Percentiles rank a stretch among this genome's conserved stretches.
These are phyloP conservation scores for Tuber aestivum DNA, from an alignment of 495 filamentous ascomycete genomes.

Conservation along the genomic window DNA sequence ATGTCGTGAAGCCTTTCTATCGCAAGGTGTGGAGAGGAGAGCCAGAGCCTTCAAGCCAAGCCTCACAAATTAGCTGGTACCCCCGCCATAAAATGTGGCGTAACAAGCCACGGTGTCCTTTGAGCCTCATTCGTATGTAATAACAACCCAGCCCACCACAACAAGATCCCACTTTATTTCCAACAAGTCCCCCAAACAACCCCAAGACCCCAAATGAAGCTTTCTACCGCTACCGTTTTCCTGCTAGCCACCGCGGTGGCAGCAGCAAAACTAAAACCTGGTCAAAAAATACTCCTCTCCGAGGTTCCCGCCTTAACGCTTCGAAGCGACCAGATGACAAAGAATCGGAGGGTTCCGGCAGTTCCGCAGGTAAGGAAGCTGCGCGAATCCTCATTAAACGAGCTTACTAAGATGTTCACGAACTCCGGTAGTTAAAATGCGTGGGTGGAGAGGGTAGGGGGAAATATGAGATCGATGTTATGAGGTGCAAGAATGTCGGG, in stretches of 20 bases:
- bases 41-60: neutral
- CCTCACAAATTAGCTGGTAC: neutral
- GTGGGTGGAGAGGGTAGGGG: constrained; percentile 58
- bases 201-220: neutral
- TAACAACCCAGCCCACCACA: neutral
- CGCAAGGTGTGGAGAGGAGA: too few species aligned
- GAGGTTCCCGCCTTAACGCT: constrained; percentile 74
- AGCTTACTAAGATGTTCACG: neutral
- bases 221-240: constrained; percentile 16
- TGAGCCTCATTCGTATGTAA: neutral
- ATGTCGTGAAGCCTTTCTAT: neutral
- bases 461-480: constrained; percentile 65
- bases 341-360: constrained; percentile 66
- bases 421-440: constrained; percentile 58
- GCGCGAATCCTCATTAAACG: neutral
- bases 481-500: constrained; percentile 89
- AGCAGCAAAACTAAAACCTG: constrained; percentile 46
- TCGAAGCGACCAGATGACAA: constrained; percentile 56
- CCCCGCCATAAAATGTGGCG: neutral
- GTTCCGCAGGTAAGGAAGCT: constrained; percentile 57
- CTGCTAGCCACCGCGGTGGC: constrained; percentile 34
- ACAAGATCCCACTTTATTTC: constrained; percentile 4
- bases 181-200: constrained; percentile 6
- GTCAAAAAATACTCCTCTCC: constrained; percentile 66
- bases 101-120: neutral